phyloP scores from a whole-genome alignment of 371 early-diverging fungal species.

The Zychaea mexicana region DNA sequence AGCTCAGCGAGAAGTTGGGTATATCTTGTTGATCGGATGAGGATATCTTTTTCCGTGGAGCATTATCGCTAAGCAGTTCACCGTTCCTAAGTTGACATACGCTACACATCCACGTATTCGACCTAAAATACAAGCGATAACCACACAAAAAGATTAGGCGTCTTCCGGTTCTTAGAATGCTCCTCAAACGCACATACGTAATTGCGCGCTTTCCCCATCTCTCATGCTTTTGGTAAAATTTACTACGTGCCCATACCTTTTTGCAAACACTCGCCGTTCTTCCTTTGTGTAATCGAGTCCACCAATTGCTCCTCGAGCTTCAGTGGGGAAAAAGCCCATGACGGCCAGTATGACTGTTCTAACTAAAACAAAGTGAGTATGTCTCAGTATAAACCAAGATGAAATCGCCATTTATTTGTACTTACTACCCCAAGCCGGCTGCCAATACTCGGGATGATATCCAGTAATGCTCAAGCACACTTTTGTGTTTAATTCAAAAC shows the following conservation, averaged over 20 bases:
- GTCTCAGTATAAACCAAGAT: background rate
- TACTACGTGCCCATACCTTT: conserved; percentile 34
- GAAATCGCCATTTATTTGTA: background rate
- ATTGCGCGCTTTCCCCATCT: too few species aligned
- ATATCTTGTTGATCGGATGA: conserved; percentile 12
- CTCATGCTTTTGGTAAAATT: background rate
- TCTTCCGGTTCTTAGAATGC: too few species aligned
- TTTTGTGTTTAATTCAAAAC: conserved; percentile 90
- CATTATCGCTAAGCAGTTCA: conserved; percentile 26
- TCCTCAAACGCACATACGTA: too few species aligned
- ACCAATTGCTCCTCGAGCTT: conserved; percentile 85
- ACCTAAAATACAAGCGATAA: conserved; percentile 12
- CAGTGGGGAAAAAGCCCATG: conserved; percentile 74
- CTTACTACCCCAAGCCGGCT: conserved; percentile 91
- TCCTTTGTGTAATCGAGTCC: conserved; percentile 75
- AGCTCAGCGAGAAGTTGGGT: conserved; percentile 25
- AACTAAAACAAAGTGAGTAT: conserved; percentile 33
- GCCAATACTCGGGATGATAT: conserved; percentile 94
- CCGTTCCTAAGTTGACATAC: conserved; percentile 26
- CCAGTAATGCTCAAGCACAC: conserved; percentile 93
- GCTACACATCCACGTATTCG: conserved; percentile 31
- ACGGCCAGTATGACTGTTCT: conserved; percentile 88
- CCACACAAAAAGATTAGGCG: background rate
- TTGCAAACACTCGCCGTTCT: conserved; percentile 69
- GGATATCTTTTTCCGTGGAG: conserved; percentile 4